phyloP scores from a whole-genome alignment of 129 eudicot genomes.

The Chrysanthemum makinoi region DNA sequence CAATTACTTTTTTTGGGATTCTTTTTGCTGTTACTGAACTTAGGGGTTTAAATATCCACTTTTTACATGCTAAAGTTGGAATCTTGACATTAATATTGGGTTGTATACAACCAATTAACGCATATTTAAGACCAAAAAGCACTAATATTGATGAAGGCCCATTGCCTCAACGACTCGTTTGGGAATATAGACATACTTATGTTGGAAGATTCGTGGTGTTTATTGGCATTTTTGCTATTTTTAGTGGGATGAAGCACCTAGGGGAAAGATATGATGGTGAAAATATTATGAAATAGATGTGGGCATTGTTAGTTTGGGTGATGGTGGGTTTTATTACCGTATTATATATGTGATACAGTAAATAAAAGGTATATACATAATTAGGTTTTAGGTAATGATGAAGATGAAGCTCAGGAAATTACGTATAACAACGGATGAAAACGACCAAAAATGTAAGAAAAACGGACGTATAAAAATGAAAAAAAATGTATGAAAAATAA shows the following conservation, averaged over 20 bases:
- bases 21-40: conserved; percentile 94
- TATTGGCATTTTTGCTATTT: conserved; percentile 64
- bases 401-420: conserved; percentile 73
- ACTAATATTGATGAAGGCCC: conserved; percentile 51
- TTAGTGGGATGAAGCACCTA: conserved; percentile 85
- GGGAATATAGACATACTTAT: conserved; percentile 79
- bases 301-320: conserved; percentile 79
- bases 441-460: no score
- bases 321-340: conserved; percentile 41
- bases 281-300: conserved; percentile 51
- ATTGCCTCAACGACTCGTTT: conserved; percentile 45
- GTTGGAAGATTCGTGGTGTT: conserved; percentile 61
- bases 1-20: conserved; percentile 75
- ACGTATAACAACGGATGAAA: no score
- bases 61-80: conserved; percentile 81
- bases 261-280: conserved; percentile 82
- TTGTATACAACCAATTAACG: conserved; percentile 71
- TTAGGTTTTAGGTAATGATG: conserved; percentile 76
- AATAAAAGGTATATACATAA: conserved; percentile 38
- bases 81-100: conserved; percentile 59
- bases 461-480: no score
- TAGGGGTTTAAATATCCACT: conserved; percentile 52
- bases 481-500: no score
- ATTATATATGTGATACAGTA: conserved; percentile 61
- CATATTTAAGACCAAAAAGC: conserved; percentile 72